Conservation (phyloP, 1,284 basidiomycete species). For the Ceratobasidium sp. region DNA sequence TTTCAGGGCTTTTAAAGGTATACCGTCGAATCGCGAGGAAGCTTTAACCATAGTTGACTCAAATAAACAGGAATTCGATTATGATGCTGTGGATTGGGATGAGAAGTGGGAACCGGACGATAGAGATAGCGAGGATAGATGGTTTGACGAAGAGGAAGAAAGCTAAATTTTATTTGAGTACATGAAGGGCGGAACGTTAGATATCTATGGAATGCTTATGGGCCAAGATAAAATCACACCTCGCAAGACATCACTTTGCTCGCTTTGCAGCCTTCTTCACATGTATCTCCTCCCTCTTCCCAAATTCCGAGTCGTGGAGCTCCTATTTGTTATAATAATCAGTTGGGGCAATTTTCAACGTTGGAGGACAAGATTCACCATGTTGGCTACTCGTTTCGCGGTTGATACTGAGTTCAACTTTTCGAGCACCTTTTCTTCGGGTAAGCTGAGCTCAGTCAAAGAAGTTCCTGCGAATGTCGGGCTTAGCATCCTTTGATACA, state of each 20-base stretch:
- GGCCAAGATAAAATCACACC: neutral
- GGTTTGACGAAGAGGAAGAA: slow-evolving; percentile 79
- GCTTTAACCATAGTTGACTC: slow-evolving; percentile 14
- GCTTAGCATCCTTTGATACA: slow-evolving; percentile 16
- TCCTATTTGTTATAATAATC: slow-evolving; percentile 63
- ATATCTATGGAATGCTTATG: neutral
- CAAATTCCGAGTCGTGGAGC: slow-evolving; percentile 91
- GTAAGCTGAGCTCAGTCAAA: slow-evolving; percentile 75
- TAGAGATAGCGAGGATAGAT: slow-evolving; percentile 71
- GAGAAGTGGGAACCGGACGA: slow-evolving; percentile 72
- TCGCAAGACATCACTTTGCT: slow-evolving; percentile 5
- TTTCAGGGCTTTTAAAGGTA: slow-evolving; percentile 79
- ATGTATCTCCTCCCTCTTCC: slow-evolving; percentile 85
- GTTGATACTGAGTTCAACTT: slow-evolving; percentile 89
- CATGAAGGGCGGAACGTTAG: neutral
- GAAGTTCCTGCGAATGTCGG: slow-evolving; percentile 66
- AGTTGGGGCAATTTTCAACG: neutral
- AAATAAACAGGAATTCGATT: slow-evolving; percentile 67
- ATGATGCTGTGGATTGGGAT: slow-evolving; percentile 79
- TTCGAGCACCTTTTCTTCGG: slow-evolving; percentile 87
- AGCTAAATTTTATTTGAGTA: slow-evolving; percentile 10
- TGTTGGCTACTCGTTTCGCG: slow-evolving; percentile 92
- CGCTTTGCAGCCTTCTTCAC: slow-evolving; percentile 64
- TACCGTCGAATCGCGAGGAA: slow-evolving; percentile 51
- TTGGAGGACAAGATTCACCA: slow-evolving; percentile 67